Conservation (phyloP, 2,329 filamentous ascomycete species). For the Claviceps purpurea region DNA sequence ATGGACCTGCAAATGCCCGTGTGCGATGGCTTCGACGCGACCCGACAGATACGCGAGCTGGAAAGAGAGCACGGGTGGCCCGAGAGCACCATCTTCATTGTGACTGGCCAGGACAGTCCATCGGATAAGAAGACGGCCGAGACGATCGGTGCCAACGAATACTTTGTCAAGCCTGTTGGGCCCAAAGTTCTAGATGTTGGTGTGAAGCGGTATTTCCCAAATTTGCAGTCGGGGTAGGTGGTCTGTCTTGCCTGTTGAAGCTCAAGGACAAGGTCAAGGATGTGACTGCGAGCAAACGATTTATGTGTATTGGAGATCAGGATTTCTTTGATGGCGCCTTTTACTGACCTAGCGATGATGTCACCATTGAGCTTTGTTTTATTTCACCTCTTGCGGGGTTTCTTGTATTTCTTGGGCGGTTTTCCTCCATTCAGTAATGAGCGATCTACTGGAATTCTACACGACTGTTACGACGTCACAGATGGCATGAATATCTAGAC, state of each 20-base stretch:
- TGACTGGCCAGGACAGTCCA: slow-evolving; percentile 16
- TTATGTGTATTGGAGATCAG: no score
- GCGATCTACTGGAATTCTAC: no score
- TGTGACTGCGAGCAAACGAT: no score
- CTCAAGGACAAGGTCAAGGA: no score
- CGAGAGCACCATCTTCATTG: slow-evolving; percentile 12
- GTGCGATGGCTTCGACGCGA: slow-evolving; percentile 16
- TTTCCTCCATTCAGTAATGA: no score
- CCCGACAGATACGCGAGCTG: slow-evolving; percentile 12
- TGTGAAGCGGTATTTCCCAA: not conserved
- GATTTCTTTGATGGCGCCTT: no score
- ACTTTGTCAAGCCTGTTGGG: not conserved
- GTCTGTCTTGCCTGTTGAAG: not conserved
- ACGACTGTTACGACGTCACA: not conserved
- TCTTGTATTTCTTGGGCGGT: no score
- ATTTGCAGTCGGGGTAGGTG: not conserved
- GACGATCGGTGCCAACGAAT: not conserved
- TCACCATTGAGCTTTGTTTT: no score
- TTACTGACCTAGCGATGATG: no score
- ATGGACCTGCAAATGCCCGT: slow-evolving; percentile 19
- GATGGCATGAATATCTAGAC: not conserved
- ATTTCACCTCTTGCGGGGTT: no score
- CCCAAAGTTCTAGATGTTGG: not conserved
- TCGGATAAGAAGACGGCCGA: not conserved
- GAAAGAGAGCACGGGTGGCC: slow-evolving; percentile 9